Percentiles rank a stretch among this genome's conserved stretches.
These are phyloP conservation scores for Mortierella sp. DNA, from an alignment of 371 early-diverging fungal genomes.

Conservation along the genomic window DNA sequence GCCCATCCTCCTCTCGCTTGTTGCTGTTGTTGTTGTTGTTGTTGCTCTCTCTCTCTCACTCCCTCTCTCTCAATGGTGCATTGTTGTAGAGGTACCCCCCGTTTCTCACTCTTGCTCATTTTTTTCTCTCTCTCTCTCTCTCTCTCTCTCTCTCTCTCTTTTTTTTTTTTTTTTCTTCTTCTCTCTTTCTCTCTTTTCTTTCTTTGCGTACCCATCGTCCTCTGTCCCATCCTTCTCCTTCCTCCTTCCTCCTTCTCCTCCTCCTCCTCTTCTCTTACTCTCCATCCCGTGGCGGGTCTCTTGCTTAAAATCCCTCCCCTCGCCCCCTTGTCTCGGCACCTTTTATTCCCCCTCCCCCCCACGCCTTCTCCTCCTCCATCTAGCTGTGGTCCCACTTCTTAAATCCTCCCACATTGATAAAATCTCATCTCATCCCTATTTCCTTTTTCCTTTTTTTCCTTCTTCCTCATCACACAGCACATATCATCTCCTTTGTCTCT, in stretches of 20 bases:
- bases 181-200: slow-evolving; percentile 2
- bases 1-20: neutral
- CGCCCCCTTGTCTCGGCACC: neutral
- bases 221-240: neutral
- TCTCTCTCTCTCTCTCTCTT: neutral
- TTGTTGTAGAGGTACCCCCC: too few relatives aligned
- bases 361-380: slow-evolving; percentile 1
- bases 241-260: slow-evolving; percentile 8
- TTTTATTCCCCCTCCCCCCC: neutral
- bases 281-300: too few relatives aligned
- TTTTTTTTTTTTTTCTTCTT: neutral
- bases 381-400: neutral
- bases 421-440: neutral
- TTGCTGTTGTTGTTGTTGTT: neutral
- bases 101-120: neutral
- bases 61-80: neutral
- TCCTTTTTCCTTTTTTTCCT: neutral
- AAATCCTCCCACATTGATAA: too few relatives aligned
- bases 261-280: slow-evolving; percentile 15
- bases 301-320: neutral
- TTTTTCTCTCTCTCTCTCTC: neutral
- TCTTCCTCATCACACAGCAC: neutral
- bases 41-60: neutral
- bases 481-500: neutral
- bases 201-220: neutral